A percentile compares a stretch with the other conserved stretches of the same genome.
phyloP scores from a whole-genome alignment of 164 flowering plant species.

The Taxillus chinensis region DNA sequence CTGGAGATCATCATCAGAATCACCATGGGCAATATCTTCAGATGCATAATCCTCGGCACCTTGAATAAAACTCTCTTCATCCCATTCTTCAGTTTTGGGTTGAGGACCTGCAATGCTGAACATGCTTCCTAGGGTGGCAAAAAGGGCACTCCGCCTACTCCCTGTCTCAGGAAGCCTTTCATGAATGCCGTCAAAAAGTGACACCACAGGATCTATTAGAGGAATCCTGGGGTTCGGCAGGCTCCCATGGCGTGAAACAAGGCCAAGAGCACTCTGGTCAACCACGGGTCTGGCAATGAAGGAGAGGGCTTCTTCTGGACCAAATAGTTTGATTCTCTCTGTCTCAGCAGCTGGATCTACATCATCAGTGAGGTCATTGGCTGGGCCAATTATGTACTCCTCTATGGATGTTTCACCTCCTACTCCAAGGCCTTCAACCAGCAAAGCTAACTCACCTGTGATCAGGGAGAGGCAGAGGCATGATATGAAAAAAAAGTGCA shows the following conservation, averaged over 20 bases:
- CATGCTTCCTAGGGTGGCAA: slow-evolving; percentile 68
- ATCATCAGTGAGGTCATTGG: slow-evolving; percentile 16
- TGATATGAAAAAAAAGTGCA: background rate
- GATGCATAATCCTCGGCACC: slow-evolving; percentile 31
- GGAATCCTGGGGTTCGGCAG: slow-evolving; percentile 12
- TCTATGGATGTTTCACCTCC: slow-evolving; percentile 30
- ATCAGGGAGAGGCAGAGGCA: no score
- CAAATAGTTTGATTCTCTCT: slow-evolving; percentile 22
- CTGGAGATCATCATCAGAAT: slow-evolving; percentile 46
- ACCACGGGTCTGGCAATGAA: slow-evolving; percentile 29
- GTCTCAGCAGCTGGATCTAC: slow-evolving; percentile 12
- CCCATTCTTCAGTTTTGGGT: slow-evolving; percentile 36
- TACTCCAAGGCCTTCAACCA: slow-evolving; percentile 27
- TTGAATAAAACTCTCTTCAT: slow-evolving; percentile 33
- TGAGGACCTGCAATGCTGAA: slow-evolving; percentile 39
- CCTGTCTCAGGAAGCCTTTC: slow-evolving; percentile 29
- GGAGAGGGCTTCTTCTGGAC: slow-evolving; percentile 27
- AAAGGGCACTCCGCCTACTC: slow-evolving; percentile 45
- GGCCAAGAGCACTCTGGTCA: slow-evolving; percentile 23
- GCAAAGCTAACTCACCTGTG: slow-evolving; percentile 30
- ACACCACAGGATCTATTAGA: slow-evolving; percentile 27
- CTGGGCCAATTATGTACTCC: slow-evolving; percentile 28
- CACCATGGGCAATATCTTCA: slow-evolving; percentile 31
- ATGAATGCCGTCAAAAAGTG: slow-evolving; percentile 29
- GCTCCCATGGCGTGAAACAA: slow-evolving; percentile 25